Base-by-base conservation (phyloP, 2,329 filamentous ascomycete species). In the Hirsutella rhossiliensis region DNA sequence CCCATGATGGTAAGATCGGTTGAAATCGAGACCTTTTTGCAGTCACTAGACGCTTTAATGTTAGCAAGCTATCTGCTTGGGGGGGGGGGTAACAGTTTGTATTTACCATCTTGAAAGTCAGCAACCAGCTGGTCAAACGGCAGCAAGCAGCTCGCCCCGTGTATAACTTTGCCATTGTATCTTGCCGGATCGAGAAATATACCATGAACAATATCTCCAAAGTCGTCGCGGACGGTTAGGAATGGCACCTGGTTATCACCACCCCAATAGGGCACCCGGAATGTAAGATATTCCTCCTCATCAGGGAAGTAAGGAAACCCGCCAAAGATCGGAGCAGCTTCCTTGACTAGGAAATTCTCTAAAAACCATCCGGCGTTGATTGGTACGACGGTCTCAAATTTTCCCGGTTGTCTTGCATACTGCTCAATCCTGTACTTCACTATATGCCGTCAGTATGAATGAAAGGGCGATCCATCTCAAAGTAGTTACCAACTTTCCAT, bases 201-300 rank as follows among this genome's bases (percentile, higher is more conserved):
- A 1, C 62, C 64, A 23, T 65, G 63, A 3, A 66, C 59, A 11
- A 64, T 55, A 41, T 66, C 64, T 6, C 63, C 64, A 44, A 54
- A 67, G 47, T 67, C 63, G 37, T 63, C 53, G 0, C 44, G 42
- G 1, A 66, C 57, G 17, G 54, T 50, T 7, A 65, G 52, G 44
- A 57, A 64, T 1, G 60, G 62, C 0, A 63, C 27, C 17, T 38
- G 23, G 6, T 38, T 23, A n/a, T 38, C 20, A 6, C 61, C 62
- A 17, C 60, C 62, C 59, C 61, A 62, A 4, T 48, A 47, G 0
- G 62, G 61, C 1, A 46, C 41, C 1, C 51, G 47, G 38, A 64
- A 57, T 0, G 62, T 60, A 1, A 62, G 48, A n/a, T 47, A 50
- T 3, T 61, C 61, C 4, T 64, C 59, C 1, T 50, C 48, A 17